These are phyloP conservation scores for Aspergillus olivimuriae DNA, from an alignment of 495 filamentous ascomycete genomes.

Conservation along the genomic window DNA sequence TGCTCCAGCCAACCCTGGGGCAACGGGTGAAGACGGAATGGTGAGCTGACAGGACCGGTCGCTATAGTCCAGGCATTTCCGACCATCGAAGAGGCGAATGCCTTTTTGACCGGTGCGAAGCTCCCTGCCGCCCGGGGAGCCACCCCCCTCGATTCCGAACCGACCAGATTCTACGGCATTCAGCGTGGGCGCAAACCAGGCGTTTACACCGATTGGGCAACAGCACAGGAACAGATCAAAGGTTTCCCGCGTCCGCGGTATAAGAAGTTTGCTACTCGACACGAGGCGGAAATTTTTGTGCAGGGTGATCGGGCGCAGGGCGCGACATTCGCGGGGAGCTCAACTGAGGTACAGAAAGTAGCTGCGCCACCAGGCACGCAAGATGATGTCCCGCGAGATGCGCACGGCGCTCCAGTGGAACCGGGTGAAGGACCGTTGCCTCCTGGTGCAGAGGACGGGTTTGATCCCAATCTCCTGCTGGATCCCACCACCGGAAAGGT, in stretches of 20 bases:
- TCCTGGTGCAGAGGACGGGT: constrained; percentile 51
- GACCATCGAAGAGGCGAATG: constrained; percentile 68
- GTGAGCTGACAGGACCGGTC: background rate
- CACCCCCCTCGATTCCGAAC: constrained; percentile 19
- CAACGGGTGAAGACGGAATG: background rate
- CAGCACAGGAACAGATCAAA: constrained; percentile 67
- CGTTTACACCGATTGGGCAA: constrained; percentile 84
- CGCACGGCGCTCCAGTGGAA: constrained; percentile 41
- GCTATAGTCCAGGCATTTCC: constrained; percentile 74
- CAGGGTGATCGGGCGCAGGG: constrained; percentile 34
- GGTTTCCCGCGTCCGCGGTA: constrained; percentile 75
- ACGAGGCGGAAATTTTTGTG: constrained; percentile 74
- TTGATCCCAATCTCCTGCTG: constrained; percentile 52
- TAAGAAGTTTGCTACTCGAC: constrained; percentile 68
- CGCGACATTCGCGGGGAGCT: constrained; percentile 17
- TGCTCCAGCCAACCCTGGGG: background rate
- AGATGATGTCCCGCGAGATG: constrained; percentile 23
- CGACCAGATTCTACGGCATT: constrained; percentile 71
- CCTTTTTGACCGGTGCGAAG: constrained; percentile 61
- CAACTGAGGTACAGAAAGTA: constrained; percentile 15
- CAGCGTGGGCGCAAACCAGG: constrained; percentile 74
- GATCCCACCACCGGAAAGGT: constrained; percentile 52
- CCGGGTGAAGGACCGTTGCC: constrained; percentile 51
- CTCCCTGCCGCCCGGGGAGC: constrained; percentile 19
- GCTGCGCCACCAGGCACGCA: constrained; percentile 25